phyloP scores from a whole-genome alignment of 2,329 filamentous ascomycete species.

The Fusarium sacchari region DNA sequence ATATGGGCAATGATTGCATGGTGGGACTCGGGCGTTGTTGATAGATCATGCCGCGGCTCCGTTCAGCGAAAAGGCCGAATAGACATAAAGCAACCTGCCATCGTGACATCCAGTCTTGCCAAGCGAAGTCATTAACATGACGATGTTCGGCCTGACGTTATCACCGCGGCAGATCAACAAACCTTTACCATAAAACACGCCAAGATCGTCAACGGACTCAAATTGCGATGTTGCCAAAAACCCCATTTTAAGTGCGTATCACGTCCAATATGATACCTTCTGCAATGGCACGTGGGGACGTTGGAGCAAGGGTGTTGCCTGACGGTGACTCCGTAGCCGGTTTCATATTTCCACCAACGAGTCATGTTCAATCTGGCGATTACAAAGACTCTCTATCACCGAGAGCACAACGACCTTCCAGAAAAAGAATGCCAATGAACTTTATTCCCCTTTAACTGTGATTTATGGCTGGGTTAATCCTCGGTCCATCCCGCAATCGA shows the following conservation, averaged over 20 bases:
- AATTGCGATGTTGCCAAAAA: background rate
- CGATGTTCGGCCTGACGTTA: background rate
- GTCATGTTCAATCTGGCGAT: background rate
- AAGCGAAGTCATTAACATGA: background rate
- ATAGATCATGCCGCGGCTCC: background rate
- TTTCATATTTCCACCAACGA: slow-evolving; percentile 3
- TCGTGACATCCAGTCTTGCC: background rate
- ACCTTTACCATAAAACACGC: background rate
- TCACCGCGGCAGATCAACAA: background rate
- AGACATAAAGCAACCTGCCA: accelerated
- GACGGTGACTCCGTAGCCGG: slow-evolving; percentile 4
- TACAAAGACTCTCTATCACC: background rate
- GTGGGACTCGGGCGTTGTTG: accelerated
- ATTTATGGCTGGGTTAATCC: too few relatives aligned
- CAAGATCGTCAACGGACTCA: background rate
- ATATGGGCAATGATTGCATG: accelerated
- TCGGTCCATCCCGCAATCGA: background rate
- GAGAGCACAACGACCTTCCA: background rate
- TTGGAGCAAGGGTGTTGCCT: background rate
- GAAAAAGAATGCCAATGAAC: background rate
- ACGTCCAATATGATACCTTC: background rate
- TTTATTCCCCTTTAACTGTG: background rate
- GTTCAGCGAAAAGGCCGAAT: too few relatives aligned
- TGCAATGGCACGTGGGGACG: background rate
- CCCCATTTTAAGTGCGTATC: background rate